Base-by-base conservation (phyloP, 495 filamentous ascomycete genomes). In the Penicillium goetzii region DNA sequence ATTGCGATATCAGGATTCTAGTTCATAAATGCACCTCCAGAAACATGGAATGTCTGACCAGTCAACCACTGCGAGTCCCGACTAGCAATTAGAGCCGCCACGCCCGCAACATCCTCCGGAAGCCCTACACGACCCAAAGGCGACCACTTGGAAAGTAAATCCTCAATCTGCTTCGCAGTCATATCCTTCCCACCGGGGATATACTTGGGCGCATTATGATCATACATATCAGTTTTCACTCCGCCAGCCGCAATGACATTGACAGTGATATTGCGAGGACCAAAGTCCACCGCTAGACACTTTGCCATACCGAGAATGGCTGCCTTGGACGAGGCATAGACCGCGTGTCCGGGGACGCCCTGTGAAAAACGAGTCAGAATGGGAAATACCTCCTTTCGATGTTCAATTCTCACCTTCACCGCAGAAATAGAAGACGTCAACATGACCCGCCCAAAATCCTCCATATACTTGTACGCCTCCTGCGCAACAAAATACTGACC, bases 401-500 rank as follows among this genome's bases (percentile, higher is more conserved):
- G 30, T 3, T 32, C 30, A 7, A 32, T 47, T 28, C 68, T 14
- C 41, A 73, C 71, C 66, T 69, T 71, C 6, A 67, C 67, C 17
- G 71, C 73, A 14, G 73, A 75, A 61, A 75, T 75, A 4, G 71
- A 74, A 36, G 73, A 75, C 30, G 70, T 73, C 60, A 74, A 26
- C 58, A 75, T 75, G 21, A 76, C 61, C 0, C 74, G 59, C 21
- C 74, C 74, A 50, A 53, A 59, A 45, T 85, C 78, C 63, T 77
- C 65, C 71, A 87, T 78, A 73, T 89, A 79, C 75, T 83, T 84
- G 73, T 86, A 87, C 8, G 84, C 88, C 76, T 89, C 83, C 72
- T 88, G 85, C 57, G 86, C 88, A 51, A 92, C 88, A 79, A 86
- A 83, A 69, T 84, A 85, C 70, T 85, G 84, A 33, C 81, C 83